Base-by-base conservation (phyloP, 2,329 filamentous ascomycete species). In the Exophiala sideris region DNA sequence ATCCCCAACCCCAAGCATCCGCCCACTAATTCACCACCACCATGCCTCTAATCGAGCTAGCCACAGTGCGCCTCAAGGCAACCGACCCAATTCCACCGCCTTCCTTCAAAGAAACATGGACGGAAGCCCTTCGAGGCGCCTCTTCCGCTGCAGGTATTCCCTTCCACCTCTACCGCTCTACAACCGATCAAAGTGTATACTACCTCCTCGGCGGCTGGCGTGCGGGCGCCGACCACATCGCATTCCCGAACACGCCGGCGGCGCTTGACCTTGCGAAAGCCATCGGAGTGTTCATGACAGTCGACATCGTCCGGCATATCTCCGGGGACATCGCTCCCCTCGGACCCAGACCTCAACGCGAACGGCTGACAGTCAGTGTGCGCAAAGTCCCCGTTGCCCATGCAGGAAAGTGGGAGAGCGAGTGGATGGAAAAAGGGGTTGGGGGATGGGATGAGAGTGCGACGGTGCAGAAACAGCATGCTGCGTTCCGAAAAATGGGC, bases 21-120 rank as follows among this genome's bases (percentile, higher is more conserved):
- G 16, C 16, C 16, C 16, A 18, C 16, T 18, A 3, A 18, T 18
- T 29, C 24, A 29, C 24, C 24, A 29, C 12, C 40, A 35, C 9
- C 16, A 56, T 56, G 53, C 45, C 48, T 11, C 21, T 52, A 20
- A 49, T 56, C 12, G 53, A 52, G n/a, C 36, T 56, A 9, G 49
- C 53, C 20, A 41, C 29, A 2, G 44, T 56, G 11, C 48, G 49
- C 6, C 39, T 56, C 7, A 48, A 39, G 3, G 21, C 45, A 38
- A 21, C 36, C 33, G 44, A 33, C 10, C n/a, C 14, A 1, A 5
- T 18, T 12, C 21, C 47, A 12, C 38, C 48, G 18, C 34, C 50
- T 11, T 45, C 53, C 12, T 52, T 56, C 39, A 45, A 16, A 5
- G 33, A 42, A 21, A 50, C 48, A 8, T 56, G 49, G 49, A 42